phyloP scores from a whole-genome alignment of 495 filamentous ascomycete genomes.

The Alectoria sarmentosa region DNA sequence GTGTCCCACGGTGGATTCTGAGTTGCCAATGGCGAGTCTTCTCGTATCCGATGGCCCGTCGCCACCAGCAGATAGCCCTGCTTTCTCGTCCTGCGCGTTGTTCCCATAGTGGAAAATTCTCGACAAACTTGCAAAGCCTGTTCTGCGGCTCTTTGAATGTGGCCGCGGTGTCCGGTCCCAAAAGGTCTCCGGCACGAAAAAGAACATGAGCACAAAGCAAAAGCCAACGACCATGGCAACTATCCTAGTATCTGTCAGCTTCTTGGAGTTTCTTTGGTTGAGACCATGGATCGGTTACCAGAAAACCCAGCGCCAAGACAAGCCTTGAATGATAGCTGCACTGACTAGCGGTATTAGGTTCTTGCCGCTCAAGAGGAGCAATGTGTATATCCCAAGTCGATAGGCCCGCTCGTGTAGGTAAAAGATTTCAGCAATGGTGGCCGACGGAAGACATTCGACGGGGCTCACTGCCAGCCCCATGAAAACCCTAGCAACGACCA shows the following conservation, averaged over 20 bases:
- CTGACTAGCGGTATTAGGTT: constrained; percentile 85
- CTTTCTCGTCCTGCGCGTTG: constrained; percentile 16
- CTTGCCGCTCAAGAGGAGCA: constrained; percentile 85
- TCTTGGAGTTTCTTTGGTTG: neutral
- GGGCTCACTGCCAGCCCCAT: constrained; percentile 84
- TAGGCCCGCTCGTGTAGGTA: constrained; percentile 94
- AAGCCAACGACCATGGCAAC: constrained; percentile 78
- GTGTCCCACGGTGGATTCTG: constrained; percentile 8
- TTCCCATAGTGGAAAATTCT: constrained; percentile 20
- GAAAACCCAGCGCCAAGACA: constrained; percentile 90
- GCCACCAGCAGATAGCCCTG: constrained; percentile 8
- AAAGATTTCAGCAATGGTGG: constrained; percentile 94
- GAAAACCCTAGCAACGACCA: constrained; percentile 77
- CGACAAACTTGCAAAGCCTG: constrained; percentile 19
- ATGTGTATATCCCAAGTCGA: constrained; percentile 90
- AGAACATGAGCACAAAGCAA: constrained; percentile 66
- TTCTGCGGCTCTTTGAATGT: constrained; percentile 31
- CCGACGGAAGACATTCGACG: constrained; percentile 91
- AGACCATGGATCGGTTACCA: constrained; percentile 47
- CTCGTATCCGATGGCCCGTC: constrained; percentile 19
- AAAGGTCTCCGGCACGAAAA: constrained; percentile 94
- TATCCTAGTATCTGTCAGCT: constrained; percentile 48
- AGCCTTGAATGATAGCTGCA: constrained; percentile 70
- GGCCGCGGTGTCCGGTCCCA: constrained; percentile 83
- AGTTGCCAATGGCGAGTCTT: constrained; percentile 23